Conservation (phyloP, 345 rosid genomes). For the Moricandia moricandioides region DNA sequence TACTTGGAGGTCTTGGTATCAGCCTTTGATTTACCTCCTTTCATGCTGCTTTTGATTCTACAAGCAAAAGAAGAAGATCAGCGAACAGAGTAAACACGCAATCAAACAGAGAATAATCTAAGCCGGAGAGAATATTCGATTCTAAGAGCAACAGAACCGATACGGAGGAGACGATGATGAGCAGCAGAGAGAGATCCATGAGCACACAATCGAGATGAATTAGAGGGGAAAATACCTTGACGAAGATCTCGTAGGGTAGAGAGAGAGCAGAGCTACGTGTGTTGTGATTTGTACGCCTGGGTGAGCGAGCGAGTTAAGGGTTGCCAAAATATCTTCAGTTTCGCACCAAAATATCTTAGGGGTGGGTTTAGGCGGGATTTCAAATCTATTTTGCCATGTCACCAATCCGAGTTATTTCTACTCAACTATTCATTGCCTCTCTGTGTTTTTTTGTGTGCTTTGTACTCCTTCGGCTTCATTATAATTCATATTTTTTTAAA, state of each 20-base stretch:
- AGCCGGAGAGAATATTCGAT: neutral
- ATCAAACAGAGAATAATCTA: neutral
- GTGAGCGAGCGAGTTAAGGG: conserved; percentile 22
- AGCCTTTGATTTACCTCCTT: conserved; percentile 85
- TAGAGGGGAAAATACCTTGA: conserved; percentile 18
- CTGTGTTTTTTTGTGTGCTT: conserved; percentile 14
- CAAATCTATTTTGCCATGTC: conserved; percentile 59
- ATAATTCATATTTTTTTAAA: too few species aligned
- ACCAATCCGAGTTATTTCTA: conserved; percentile 48
- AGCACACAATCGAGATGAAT: neutral
- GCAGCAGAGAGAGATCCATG: neutral
- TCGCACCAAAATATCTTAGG: conserved; percentile 53
- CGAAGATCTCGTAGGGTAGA: neutral
- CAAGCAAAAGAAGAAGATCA: conserved; percentile 28
- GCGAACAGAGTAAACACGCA: neutral
- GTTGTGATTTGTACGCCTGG: conserved; percentile 31
- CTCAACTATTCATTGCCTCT: conserved; percentile 26
- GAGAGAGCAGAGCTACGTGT: neutral
- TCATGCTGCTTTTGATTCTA: conserved; percentile 79
- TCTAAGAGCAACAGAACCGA: neutral
- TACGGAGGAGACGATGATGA: neutral
- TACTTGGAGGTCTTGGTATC: conserved; percentile 73
- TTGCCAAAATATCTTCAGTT: conserved; percentile 46
- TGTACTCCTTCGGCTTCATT: too few species aligned
- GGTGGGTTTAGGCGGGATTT: conserved; percentile 95